Base-by-base conservation (phyloP, 2,329 filamentous ascomycete species). In the Fusarium sp. region DNA sequence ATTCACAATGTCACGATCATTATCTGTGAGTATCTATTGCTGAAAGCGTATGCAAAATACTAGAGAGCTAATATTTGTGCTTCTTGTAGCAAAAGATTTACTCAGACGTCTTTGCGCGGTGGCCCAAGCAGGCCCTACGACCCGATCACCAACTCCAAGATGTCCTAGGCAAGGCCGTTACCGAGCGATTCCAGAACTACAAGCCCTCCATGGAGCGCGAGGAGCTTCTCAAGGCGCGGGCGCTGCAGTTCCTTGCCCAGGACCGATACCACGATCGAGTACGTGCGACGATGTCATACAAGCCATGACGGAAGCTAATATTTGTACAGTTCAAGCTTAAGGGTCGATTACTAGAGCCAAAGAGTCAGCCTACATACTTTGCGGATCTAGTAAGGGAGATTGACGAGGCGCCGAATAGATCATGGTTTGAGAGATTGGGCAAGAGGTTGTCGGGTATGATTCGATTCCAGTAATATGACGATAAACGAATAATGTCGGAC, bases 281-380 rank as follows among this genome's bases (percentile, higher is more conserved):
- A 75, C 52, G 81, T 69, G n/a, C 8, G 14, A 12, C 48, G 34
- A 45, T n/a, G 51, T 24, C 11, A 37, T n/a, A 9, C 14, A 42
- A 53, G 40, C 22, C 10, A 25, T 24, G 13, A 22, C 8, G 7
- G 25, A 41, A 40, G 40, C 72, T 75, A 47, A 75, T 55, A 20
- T 5, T 5, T 16, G 24, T 25, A 30, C 53, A 82, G 80, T 81
- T 80, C 57, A 79, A 80, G 63, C 76, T 82, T 30, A 83, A 79
- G n/a, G 84, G 85, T 42, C 79, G 79, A 6, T 79, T 91, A 45
- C 79, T 91, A 61, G 79, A 82, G 56, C 90, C 90, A 16, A 84
- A 83, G 76, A 90, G 87, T 74, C 88, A 91, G 70, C 90, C 90
- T 40, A 86, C 84, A 0, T 90, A 92, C 76, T 92, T 90, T 74